These are phyloP conservation scores for Pyrenopolyporus hunteri DNA, from an alignment of 495 filamentous ascomycete species.

Conservation along the genomic window DNA sequence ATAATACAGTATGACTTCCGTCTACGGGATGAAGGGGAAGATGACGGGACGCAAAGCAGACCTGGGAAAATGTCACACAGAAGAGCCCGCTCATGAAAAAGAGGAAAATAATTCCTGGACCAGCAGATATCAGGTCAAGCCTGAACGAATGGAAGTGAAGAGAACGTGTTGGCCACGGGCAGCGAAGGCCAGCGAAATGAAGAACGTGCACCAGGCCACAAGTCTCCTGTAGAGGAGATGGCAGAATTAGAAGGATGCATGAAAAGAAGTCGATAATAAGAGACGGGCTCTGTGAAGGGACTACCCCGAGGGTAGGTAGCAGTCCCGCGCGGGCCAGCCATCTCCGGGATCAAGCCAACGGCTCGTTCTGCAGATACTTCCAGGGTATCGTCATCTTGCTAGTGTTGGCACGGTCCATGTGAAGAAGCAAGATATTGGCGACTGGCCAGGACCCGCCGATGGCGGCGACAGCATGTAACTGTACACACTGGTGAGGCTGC, in stretches of 20 bases:
- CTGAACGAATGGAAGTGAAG: conserved; percentile 49
- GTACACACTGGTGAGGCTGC: conserved; percentile 30
- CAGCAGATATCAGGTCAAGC: conserved; percentile 40
- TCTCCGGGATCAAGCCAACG: conserved; percentile 36
- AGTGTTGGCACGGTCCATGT: conserved; percentile 24
- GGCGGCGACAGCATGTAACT: conserved; percentile 21
- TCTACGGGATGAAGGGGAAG: conserved; percentile 10
- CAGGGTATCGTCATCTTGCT: conserved; percentile 26
- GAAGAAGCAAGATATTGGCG: conserved; percentile 3
- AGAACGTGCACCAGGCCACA: conserved; percentile 32
- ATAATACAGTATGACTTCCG: conserved; percentile 39
- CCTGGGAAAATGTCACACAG: conserved; percentile 29
- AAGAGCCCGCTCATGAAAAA: conserved; percentile 48
- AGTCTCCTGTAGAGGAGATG: conserved; percentile 42
- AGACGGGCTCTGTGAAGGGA: conserved; percentile 27
- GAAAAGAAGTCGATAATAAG: conserved; percentile 38
- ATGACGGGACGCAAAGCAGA: conserved; percentile 36
- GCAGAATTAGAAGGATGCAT: conserved; percentile 35
- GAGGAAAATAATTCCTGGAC: conserved; percentile 56
- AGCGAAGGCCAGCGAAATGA: conserved; percentile 36
- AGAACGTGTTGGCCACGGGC: conserved; percentile 34
- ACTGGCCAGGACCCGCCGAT: conserved; percentile 23
- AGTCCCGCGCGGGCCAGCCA: conserved; percentile 39
- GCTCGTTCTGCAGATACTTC: conserved; percentile 24
- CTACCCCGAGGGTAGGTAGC: conserved; percentile 30